Evolutionary conservation across 2,329 filamentous ascomycete species (phyloP), one percentile per base, ranked within the genome.

Genomic region (Botrytis porri): DNA sequence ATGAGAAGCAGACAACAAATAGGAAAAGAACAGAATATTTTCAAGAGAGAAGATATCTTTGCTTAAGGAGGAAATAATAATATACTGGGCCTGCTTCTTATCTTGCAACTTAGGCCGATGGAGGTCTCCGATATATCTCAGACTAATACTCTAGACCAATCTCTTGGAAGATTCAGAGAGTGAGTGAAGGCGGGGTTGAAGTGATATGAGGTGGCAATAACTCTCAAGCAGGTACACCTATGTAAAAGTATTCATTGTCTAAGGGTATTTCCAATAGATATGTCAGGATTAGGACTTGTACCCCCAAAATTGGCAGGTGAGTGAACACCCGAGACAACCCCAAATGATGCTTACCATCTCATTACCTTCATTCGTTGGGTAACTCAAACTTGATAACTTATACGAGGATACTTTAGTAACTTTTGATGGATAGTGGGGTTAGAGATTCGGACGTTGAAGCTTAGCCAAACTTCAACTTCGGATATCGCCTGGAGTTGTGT

Each of bases 371-470:
- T 70, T 71, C 60, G 60, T 76, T 32, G 54, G 22, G 25, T 51
- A 70, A 63, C 35, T 77, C 35, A 60, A 75, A 51, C 70, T 76
- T 25, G 77, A 78, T 70, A n/a, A n/a, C n/a, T n/a, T n/a, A 48
- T 70, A 59, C 57, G 57, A 51, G 32, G 41, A 63, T 63, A 57
- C 16, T 63, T 39, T 60, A 41, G 69, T 51, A 41, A 25, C 32
- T 39, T 39, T 70, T 51, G 25, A 59, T 64, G 69, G 32, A 63
- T n/a, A 29, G 51, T 43, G 51, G 66, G 76, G 75, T 70, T 70
- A 10, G 12, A 29, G 32, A 14, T 6, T 37, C 41, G 54, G 57
- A 48, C 7, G 29, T 37, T 43, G 54, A 45, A 45, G 43, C 51
- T 70, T 62, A 54, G 64, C 64, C 64, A 67, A 67, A 54, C 65